Base-by-base conservation (phyloP, 2,329 filamentous ascomycete genomes). In the Epichloe festucae region DNA sequence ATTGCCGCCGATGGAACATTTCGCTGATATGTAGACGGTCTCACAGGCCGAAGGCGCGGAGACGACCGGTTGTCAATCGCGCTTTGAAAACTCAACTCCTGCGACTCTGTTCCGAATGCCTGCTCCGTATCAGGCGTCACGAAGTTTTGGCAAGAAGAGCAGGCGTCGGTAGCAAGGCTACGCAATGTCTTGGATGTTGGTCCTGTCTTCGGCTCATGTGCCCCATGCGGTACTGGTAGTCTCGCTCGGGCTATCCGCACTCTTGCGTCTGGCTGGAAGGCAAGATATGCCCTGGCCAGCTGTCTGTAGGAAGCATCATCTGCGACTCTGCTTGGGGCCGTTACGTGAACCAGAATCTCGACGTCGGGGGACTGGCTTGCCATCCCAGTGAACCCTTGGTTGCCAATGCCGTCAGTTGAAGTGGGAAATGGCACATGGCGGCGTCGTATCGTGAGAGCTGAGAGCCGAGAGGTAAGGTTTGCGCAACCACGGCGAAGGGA, bases 301-400 rank as follows among this genome's bases (percentile, higher is more conserved):
- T 66, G 62, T 36, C 76, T 66, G 55, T 79, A 80, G 14, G 59
- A 57, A 17, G 59, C 63, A 63, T 81, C 77, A 56, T 79, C 74
- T 11, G 60, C 57, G 21, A 68, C 65, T 40, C 62, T 70, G 58
- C 74, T 73, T 6, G 76, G 74, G 34, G 77, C 78, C 11, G 73
- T 63, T 51, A 78, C 70, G 60, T 81, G 78, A 48, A 79, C 71
- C 44, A 81, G 67, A 44, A 81, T 76, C 63, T 81, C 77, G 49
- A 71, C 66, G 53, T 73, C 64, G 17, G 53, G 23, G 23, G 54
- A 49, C 52, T 55, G 60, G 42, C 53, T 53, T 46, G 59, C 56
- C 65, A 67, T 67, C 23, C 31, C 39, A 23, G 27, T 7, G 10
- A 39, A 12, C n/a, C 27, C 38, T 17, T 19, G 23, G 21, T 15